Percentiles rank a stretch among this genome's conserved stretches.
Conservation (phyloP, 176 grass and related monocot species). For the Oryza punctata region DNA sequence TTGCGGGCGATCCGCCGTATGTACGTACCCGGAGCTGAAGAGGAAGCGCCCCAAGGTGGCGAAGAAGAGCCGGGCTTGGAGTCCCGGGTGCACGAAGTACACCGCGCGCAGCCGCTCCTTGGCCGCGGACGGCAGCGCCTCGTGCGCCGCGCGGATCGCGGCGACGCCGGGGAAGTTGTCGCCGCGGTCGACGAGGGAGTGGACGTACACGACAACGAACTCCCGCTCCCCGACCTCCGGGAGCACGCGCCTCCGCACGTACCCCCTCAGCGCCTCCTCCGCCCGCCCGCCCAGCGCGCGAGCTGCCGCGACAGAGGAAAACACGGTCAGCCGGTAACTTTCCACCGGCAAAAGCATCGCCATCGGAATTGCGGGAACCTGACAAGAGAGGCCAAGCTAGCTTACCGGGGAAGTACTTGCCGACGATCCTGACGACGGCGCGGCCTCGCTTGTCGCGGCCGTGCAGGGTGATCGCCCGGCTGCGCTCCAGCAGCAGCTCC, state of each 20-base stretch:
- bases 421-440: constrained; percentile 72
- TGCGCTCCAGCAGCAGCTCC: constrained; percentile 60
- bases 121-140: constrained; percentile 46
- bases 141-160: constrained; percentile 63
- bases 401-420: constrained; percentile 79
- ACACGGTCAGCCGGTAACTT: neutral
- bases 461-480: constrained; percentile 64
- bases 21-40: constrained; percentile 66
- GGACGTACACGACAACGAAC: constrained; percentile 79
- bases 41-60: constrained; percentile 78
- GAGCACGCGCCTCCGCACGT: constrained; percentile 53
- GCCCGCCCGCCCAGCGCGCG: constrained; percentile 56
- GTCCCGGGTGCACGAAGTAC: constrained; percentile 87
- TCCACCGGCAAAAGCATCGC: neutral
- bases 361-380: no score
- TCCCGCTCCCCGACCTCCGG: constrained; percentile 47
- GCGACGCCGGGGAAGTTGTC: constrained; percentile 75
- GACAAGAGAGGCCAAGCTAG: no score
- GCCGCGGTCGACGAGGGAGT: constrained; percentile 64
- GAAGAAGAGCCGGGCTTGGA: constrained; percentile 93
- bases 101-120: constrained; percentile 57
- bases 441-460: constrained; percentile 63
- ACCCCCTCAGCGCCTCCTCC: constrained; percentile 49
- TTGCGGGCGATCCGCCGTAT: neutral
- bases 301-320: constrained; percentile 20